phyloP scores from a whole-genome alignment of 1,284 basidiomycete genomes.

The Tremellales sp. region DNA sequence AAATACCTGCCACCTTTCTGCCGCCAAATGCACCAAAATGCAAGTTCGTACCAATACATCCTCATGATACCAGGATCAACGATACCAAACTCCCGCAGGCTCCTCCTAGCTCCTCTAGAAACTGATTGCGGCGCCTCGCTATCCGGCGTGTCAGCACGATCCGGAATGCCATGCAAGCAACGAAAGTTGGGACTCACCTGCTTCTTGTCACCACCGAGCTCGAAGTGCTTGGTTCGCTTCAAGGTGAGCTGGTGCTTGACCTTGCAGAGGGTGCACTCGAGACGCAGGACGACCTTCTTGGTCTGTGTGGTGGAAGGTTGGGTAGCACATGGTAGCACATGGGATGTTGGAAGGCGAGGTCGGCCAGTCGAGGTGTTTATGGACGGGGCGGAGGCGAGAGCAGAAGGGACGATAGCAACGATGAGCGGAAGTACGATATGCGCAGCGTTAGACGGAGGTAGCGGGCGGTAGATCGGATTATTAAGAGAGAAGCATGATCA shows the following conservation, averaged over 20 bases:
- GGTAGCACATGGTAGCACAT: not conserved
- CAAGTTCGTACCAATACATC: conserved; percentile 9
- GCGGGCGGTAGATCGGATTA: not conserved
- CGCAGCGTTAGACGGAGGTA: not conserved
- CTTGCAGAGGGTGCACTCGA: conserved; percentile 98
- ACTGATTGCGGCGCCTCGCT: conserved; percentile 16
- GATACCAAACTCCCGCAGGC: not conserved
- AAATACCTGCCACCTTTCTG: no score
- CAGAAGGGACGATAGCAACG: not conserved
- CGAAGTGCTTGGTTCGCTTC: conserved; percentile 99
- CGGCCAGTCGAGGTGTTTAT: not conserved
- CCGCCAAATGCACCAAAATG: no score
- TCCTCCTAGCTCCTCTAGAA: conserved; percentile 11
- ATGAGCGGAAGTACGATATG: not conserved
- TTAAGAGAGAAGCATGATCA: not conserved
- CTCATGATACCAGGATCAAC: not conserved
- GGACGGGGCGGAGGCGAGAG: not conserved
- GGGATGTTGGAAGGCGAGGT: no score
- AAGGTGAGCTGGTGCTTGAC: conserved; percentile 94
- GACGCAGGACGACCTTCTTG: conserved; percentile 97
- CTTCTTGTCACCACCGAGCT: conserved; percentile 99
- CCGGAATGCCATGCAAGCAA: conserved; percentile 16
- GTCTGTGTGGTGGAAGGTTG: conserved; percentile 51
- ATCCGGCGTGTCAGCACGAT: not conserved
- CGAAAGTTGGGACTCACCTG: conserved; percentile 65